Conservation (phyloP, 257 asterid genomes). For the Plantago elongata region DNA sequence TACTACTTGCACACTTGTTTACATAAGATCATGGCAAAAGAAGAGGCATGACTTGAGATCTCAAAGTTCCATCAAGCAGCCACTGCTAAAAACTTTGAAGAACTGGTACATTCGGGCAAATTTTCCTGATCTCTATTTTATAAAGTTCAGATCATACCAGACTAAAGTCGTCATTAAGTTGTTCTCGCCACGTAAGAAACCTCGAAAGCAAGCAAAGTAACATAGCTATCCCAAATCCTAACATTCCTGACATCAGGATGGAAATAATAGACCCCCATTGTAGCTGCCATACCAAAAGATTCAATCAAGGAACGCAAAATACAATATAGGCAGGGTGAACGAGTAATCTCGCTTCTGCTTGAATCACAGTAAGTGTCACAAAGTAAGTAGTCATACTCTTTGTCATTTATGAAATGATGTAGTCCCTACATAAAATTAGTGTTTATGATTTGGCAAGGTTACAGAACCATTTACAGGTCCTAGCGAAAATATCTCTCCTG, state of each 20-base stretch:
- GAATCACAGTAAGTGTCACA: neutral
- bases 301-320: no score
- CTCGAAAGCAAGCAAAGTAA: conserved; percentile 42
- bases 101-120: neutral
- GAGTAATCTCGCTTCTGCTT: no score
- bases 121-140: conserved; percentile 1
- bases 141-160: conserved; percentile 34
- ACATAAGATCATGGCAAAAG: no score
- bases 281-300: conserved; percentile 45
- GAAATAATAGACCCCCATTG: conserved; percentile 44
- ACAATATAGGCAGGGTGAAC: no score
- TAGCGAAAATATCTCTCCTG: no score
- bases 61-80: neutral
- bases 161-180: conserved; percentile 27
- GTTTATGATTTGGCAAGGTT: no score
- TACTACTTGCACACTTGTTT: no score
- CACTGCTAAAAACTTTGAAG: no score
- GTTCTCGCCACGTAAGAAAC: conserved; percentile 37
- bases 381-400: neutral
- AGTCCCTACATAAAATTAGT: no score
- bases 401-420: conserved; percentile 1
- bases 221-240: conserved; percentile 59
- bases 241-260: conserved; percentile 57
- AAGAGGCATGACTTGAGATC: no score
- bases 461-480: no score